These are phyloP conservation scores for Firmiana major DNA, from an alignment of 345 rosid species.

Conservation along the genomic window DNA sequence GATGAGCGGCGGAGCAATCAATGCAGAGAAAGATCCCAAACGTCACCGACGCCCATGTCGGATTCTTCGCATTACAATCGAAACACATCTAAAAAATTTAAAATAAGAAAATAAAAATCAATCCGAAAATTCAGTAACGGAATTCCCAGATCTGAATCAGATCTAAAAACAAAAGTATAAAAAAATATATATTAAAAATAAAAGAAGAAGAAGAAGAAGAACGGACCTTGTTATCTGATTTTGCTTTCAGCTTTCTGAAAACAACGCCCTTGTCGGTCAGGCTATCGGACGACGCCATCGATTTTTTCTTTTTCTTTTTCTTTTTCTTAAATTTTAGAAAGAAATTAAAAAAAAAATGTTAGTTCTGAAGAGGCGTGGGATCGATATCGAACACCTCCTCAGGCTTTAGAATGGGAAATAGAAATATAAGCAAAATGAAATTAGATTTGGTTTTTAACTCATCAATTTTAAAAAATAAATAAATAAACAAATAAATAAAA, in stretches of 20 bases:
- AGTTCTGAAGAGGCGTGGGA: conserved; percentile 26
- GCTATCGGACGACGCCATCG: conserved; percentile 71
- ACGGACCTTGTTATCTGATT: conserved; percentile 87
- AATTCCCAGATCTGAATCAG: conserved; percentile 36
- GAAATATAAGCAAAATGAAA: not conserved
- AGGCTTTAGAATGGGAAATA: not conserved
- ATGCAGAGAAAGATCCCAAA: conserved; percentile 97
- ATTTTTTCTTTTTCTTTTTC: not conserved
- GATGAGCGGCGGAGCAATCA: conserved; percentile 96
- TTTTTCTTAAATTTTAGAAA: not conserved
- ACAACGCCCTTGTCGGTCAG: conserved; percentile 63
- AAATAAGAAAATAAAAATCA: not conserved
- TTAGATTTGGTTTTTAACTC: not conserved
- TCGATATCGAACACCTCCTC: conserved; percentile 27
- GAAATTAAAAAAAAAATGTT: not conserved
- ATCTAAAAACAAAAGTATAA: conserved; percentile 21
- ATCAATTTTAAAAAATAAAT: not conserved
- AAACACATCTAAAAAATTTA: conserved; percentile 66
- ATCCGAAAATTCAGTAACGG: conserved; percentile 21
- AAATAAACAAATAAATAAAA: not conserved
- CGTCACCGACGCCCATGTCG: conserved; percentile 98
- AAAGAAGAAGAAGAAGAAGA: not conserved
- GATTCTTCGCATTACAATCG: conserved; percentile 96
- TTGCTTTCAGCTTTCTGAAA: conserved; percentile 83
- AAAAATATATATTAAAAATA: not conserved